These are phyloP conservation scores for Aspergillus heteromorphus DNA, from an alignment of 495 filamentous ascomycete species.

Conservation along the genomic window DNA sequence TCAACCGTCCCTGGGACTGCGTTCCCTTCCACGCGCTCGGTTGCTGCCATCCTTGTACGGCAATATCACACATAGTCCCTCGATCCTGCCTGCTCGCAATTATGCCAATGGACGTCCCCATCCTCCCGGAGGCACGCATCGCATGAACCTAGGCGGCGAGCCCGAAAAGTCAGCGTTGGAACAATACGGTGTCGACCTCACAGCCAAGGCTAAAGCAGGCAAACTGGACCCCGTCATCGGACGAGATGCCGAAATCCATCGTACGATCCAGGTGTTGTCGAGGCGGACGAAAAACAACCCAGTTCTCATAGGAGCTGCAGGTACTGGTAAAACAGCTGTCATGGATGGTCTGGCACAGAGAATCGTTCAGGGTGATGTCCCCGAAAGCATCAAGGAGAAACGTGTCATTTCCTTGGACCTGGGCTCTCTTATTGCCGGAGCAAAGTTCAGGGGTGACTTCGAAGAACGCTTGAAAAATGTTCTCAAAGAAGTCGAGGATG, in stretches of 20 bases:
- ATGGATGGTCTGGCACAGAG: slow-evolving; percentile 87
- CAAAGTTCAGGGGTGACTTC: slow-evolving; percentile 93
- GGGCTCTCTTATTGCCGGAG: slow-evolving; percentile 87
- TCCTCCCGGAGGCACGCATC: slow-evolving; percentile 85
- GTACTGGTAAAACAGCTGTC: slow-evolving; percentile 94
- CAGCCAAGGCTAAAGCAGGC: slow-evolving; percentile 75
- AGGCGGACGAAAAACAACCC: slow-evolving; percentile 96
- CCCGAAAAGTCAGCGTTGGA: slow-evolving; percentile 82
- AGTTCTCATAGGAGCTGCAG: slow-evolving; percentile 85
- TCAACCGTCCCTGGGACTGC: slow-evolving; percentile 16
- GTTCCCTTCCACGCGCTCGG: slow-evolving; percentile 16
- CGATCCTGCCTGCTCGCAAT: slow-evolving; percentile 31
- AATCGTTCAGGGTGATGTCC: slow-evolving; percentile 89
- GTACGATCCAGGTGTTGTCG: slow-evolving; percentile 91
- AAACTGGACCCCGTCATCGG: slow-evolving; percentile 97
- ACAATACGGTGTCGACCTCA: slow-evolving; percentile 87
- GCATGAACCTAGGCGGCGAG: slow-evolving; percentile 79
- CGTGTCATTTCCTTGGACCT: slow-evolving; percentile 81
- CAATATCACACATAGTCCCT: slow-evolving; percentile 1
- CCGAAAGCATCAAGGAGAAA: slow-evolving; percentile 95
- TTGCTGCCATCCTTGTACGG: slow-evolving; percentile 12
- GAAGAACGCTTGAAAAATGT: slow-evolving; percentile 91
- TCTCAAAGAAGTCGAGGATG: slow-evolving; percentile 82
- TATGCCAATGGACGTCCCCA: slow-evolving; percentile 79
- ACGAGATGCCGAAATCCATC: slow-evolving; percentile 81